Evolutionary conservation across 495 filamentous ascomycete species (phyloP).

Genomic region (Xylaria flabelliformis): DNA sequence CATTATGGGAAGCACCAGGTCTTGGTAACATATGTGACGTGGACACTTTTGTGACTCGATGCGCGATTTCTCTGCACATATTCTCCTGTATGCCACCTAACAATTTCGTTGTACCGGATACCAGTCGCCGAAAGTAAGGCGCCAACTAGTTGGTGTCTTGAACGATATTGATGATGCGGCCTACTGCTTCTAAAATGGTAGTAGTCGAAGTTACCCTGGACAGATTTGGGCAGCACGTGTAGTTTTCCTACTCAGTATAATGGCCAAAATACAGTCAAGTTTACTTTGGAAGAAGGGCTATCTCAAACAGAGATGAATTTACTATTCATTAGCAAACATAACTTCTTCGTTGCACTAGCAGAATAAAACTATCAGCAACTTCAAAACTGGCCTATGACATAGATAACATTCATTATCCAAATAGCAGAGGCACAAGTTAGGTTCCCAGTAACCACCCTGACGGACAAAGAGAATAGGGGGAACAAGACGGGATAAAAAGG

Average conservation of each 20-base stretch:
- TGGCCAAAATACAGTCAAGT: too few relatives aligned
- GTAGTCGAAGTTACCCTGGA: too few relatives aligned
- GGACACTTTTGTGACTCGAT: not conserved
- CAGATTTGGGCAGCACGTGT: too few relatives aligned
- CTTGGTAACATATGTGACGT: not conserved
- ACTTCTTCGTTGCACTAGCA: not conserved
- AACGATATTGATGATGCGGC: too few relatives aligned
- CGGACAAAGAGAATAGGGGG: not conserved
- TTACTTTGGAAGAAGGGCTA: too few relatives aligned
- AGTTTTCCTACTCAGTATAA: too few relatives aligned
- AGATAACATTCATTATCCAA: too few relatives aligned
- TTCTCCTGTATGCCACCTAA: not conserved
- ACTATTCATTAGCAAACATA: not conserved
- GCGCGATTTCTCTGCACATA: not conserved
- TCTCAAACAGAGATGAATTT: too few relatives aligned
- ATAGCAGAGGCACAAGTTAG: too few relatives aligned
- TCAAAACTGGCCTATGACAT: not conserved
- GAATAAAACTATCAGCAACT: not conserved
- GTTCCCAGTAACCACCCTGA: too few relatives aligned
- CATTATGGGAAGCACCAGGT: not conserved
- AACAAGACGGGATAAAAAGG: not conserved
- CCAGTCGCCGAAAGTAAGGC: not conserved
- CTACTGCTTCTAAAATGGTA: too few relatives aligned
- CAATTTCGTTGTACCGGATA: not conserved
- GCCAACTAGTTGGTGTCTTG: not conserved